Evolutionary conservation across 2,329 filamentous ascomycete genomes (phyloP), one percentile per base, ranked within the genome.

Genomic region (Phyllosticta capitalensis): DNA sequence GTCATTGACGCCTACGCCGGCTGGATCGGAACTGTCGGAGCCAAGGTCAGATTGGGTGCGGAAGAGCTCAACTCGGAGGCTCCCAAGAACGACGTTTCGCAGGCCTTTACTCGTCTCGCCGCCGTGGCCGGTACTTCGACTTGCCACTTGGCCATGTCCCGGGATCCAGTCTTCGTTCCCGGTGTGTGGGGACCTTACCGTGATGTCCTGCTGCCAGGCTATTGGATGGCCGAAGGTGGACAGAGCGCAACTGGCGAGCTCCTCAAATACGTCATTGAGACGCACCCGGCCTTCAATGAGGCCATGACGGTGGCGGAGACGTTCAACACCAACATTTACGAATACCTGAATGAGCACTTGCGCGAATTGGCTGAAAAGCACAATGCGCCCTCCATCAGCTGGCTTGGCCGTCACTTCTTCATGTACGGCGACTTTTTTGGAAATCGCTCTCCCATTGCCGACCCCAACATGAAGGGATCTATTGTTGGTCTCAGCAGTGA

Each of bases 1-100:
- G 94, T 99, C 64, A 99, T 99, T 69, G 94, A 99, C 72, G 94
- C 94, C 19, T 99, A 99, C 69, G 94, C 94, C 61, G 94, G 94
- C 64, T 99, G 94, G 94, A 94, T 99, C 66, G 94, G 94, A 62
- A 97, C 94, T 1, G 94, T 99, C n/a, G 94, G 94, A 61, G 92
- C 94, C 62, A 96, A 96, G 74, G 90, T 96, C 66, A 83, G 90
- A 65, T 82, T 95, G 17, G 80, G 81, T 49, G 76, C 80, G 60
- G 83, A 88, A 59, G 81, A 87, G 54, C 80, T 92, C 48, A 86
- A 87, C 69, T 79, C 83, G 61, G 81, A 81, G 38, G 79, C 81
- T 4, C 81, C 88, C 1, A 85, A 88, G 69, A 95, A 95, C 74
- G 90, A 95, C 70, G 83, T 94, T n/a, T 83, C 87, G 1, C 91